Evolutionary conservation across 163 green algal species (phyloP), one percentile per base, ranked within the genome.

Genomic region (Prototheca cutis): DNA sequence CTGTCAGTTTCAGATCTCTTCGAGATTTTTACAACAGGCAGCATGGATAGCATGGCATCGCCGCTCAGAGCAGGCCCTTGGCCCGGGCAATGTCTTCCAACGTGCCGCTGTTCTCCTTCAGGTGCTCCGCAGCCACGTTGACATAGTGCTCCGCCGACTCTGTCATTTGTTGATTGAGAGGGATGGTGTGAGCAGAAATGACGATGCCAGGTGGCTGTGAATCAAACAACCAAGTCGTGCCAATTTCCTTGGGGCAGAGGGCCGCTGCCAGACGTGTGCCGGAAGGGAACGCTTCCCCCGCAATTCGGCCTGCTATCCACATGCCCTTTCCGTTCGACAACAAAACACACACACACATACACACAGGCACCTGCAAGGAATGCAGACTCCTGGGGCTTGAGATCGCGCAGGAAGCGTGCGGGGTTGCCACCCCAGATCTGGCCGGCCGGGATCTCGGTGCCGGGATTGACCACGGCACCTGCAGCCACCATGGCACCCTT

Each of bases 401-500:
- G 64, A 6, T 87, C 80, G 0, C 91, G 74, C 66, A 98, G 68
- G 57, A 89, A 87, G 63, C 78, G 80, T 2, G 91, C 91, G 25
- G 91, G 91, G 57, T 73, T 83, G 48, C 85, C 84, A 19, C 65
- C 81, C 81, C 81, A 83, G 27, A 93, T 68, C 72, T 92, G 58
- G 0, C 81, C 81, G 17, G 72, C 62, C 4, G 79, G 77, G 3
- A 94, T 68, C 6, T 58, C 64, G 1, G 75, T 86, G 39, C 83
- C 81, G 25, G 84, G 78, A 25, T 79, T 65, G 8, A 98, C 79
- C 27, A 97, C 83, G 0, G 91, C 73, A 3, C 90, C 90, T 6
- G 92, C 92, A n/a, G 89, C 91, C 29, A 98, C 73, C 54, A 98
- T 96, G 15, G 78, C 66, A 18, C 85, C 83, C 7, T 75, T 69